Evolutionary conservation across 1,284 basidiomycete genomes (phyloP).

Genomic region (Chondrostereum purpureum): DNA sequence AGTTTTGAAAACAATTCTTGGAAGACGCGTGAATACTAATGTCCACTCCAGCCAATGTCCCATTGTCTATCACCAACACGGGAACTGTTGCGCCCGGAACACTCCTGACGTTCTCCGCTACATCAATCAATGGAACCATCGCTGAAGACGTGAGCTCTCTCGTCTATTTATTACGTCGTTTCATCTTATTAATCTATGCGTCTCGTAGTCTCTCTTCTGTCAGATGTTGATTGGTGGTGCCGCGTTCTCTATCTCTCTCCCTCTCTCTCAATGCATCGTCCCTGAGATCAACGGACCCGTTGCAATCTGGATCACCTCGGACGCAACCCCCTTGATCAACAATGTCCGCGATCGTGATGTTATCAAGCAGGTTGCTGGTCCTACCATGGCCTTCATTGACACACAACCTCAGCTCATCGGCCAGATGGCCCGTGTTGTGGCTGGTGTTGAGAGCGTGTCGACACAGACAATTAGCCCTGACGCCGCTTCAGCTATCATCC

Average conservation of each 20-base stretch:
- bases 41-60: constrained; percentile 54
- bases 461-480: constrained; percentile 41
- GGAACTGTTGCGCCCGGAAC: constrained; percentile 50
- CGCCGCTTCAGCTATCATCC: constrained; percentile 38
- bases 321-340: constrained; percentile 56
- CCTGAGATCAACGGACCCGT: constrained; percentile 67
- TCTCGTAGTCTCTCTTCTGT: constrained; percentile 52
- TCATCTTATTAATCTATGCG: constrained; percentile 3
- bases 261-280: constrained; percentile 54
- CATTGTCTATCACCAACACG: constrained; percentile 60
- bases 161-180: background rate
- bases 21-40: too few species aligned
- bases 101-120: constrained; percentile 51
- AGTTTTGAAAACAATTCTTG: too few species aligned
- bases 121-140: constrained; percentile 47
- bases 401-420: constrained; percentile 43
- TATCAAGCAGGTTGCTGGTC: constrained; percentile 61
- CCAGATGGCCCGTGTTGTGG: constrained; percentile 31
- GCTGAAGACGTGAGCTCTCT: constrained; percentile 34
- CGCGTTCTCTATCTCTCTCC: constrained; percentile 50
- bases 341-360: constrained; percentile 57
- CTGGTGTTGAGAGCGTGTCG: constrained; percentile 18
- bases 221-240: constrained; percentile 70
- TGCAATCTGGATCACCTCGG: constrained; percentile 63
- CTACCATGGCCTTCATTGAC: constrained; percentile 65